Base-by-base conservation (phyloP, 768 basidiomycete genomes). In the Tulasnella sp. region DNA sequence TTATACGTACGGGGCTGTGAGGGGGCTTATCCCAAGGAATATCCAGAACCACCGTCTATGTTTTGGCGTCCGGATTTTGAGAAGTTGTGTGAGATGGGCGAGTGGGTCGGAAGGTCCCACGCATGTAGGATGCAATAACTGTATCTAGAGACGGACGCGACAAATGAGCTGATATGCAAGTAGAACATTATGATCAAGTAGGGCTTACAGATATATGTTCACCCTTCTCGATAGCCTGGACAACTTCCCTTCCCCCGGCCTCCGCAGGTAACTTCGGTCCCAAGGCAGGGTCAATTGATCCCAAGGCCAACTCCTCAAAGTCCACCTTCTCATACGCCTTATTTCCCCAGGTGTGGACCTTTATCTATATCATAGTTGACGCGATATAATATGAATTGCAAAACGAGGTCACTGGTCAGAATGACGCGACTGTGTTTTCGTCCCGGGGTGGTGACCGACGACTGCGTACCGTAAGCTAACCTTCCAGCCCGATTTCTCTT, bases 271-370 rank as follows among this genome's bases (percentile, higher is more conserved):
- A 13, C 29, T 30, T 29, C 11, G 64, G 64, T 9, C 60, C 63
- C 23, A 63, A 51, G 7, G 64, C 27, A 17, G 63, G 51, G 41
- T 65, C 53, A 42, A 65, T 56, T 10, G 63, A 42, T 44, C 61
- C 64, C 44, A 65, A 45, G 21, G 63, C 58, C 13, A 53, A 27
- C 38, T 65, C 64, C 51, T 65, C 64, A 56, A 65, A 65, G 17
- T 65, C 64, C 17, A 65, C 29, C 4, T 54, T 50, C 17, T 58
- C 63, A 17, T 60, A 51, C 26, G 58, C 51, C 7, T 41, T 10
- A 45, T 62, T 53, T 8, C 64, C 64, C 42, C 51, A 64, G 15
- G 29, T 34, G 41, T 65, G 50, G 24, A 64, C 60, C 51, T 64
- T 65, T 19, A 48, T 38, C 64, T 65, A 45, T 38, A n/a, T n/a